Percentiles rank a stretch among this genome's conserved stretches.
Evolutionary conservation across 352 stramenopile genomes (phyloP).

Genomic region (Aphanomyces invadans): DNA sequence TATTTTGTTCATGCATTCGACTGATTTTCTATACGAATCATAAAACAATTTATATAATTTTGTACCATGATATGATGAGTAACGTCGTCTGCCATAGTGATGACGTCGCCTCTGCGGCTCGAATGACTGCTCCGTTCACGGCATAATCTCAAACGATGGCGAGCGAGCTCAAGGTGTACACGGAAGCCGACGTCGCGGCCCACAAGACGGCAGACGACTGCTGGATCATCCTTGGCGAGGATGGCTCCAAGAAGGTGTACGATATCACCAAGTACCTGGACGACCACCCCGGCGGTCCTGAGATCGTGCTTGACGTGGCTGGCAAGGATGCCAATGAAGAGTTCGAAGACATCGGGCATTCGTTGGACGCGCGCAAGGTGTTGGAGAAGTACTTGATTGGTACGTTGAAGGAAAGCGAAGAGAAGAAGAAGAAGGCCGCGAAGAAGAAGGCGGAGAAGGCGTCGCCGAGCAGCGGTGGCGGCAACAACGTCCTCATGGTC

Average conservation of each 20-base stretch:
- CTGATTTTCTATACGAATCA: background rate
- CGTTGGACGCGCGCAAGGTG: slow-evolving; percentile 90
- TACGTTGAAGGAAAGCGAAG: slow-evolving; percentile 61
- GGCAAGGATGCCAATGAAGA: slow-evolving; percentile 89
- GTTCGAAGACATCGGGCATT: slow-evolving; percentile 98
- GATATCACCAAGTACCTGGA: slow-evolving; percentile 97
- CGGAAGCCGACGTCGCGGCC: slow-evolving; percentile 88
- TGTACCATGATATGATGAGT: slow-evolving; percentile 7
- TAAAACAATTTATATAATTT: background rate
- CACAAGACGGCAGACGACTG: slow-evolving; percentile 78
- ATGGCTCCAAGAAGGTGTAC: slow-evolving; percentile 89
- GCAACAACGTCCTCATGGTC: slow-evolving; percentile 8
- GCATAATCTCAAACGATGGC: background rate
- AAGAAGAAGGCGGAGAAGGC: background rate
- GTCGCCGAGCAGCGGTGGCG: background rate
- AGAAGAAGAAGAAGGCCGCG: slow-evolving; percentile 31
- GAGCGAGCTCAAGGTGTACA: slow-evolving; percentile 59
- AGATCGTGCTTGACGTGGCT: slow-evolving; percentile 95
- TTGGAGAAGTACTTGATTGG: slow-evolving; percentile 91
- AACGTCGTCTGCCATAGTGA: background rate
- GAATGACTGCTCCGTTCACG: background rate
- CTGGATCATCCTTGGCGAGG: slow-evolving; percentile 78
- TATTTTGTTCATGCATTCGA: background rate
- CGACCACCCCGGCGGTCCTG: slow-evolving; percentile 96
- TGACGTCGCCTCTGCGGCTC: background rate